Evolutionary conservation across 805 yeast species (phyloP).

Genomic region (Starmerella stellata): DNA sequence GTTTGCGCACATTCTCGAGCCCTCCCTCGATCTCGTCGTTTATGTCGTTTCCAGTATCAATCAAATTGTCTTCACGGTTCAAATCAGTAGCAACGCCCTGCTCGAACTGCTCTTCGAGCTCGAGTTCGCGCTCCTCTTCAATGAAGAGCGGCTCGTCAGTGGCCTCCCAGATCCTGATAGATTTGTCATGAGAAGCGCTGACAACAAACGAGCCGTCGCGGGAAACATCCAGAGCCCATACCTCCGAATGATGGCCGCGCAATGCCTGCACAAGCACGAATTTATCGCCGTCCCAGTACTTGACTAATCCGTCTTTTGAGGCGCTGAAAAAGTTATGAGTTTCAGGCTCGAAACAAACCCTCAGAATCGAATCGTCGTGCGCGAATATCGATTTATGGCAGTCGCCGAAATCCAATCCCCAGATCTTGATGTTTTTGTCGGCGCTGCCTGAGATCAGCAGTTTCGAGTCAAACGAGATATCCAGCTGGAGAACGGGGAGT

Average conservation of each 20-base stretch:
- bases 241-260: slow-evolving; percentile 76
- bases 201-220: slow-evolving; percentile 48
- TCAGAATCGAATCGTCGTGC: slow-evolving; percentile 90
- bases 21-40: slow-evolving; percentile 31
- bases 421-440: slow-evolving; percentile 88
- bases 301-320: slow-evolving; percentile 73
- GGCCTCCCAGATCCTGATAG: slow-evolving; percentile 82
- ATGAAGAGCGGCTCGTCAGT: slow-evolving; percentile 90
- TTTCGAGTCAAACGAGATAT: slow-evolving; percentile 77
- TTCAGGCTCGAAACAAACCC: slow-evolving; percentile 65
- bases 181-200: slow-evolving; percentile 81
- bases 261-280: slow-evolving; percentile 84
- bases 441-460: slow-evolving; percentile 84
- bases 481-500: slow-evolving; percentile 82
- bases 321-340: slow-evolving; percentile 78
- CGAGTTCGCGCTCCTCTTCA: slow-evolving; percentile 93
- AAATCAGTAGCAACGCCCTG: slow-evolving; percentile 54
- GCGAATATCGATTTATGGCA: slow-evolving; percentile 94
- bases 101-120: slow-evolving; percentile 82
- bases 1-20: slow-evolving; percentile 46
- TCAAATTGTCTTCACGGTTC: slow-evolving; percentile 34
- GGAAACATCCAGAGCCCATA: slow-evolving; percentile 79
- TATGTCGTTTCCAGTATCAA: too few relatives aligned
- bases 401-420: slow-evolving; percentile 99
- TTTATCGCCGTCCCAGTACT: slow-evolving; percentile 97